Percentiles rank a stretch among this genome's conserved stretches.
Evolutionary conservation across 495 filamentous ascomycete species (phyloP).

Genomic region (Hypoxylon perforatum): DNA sequence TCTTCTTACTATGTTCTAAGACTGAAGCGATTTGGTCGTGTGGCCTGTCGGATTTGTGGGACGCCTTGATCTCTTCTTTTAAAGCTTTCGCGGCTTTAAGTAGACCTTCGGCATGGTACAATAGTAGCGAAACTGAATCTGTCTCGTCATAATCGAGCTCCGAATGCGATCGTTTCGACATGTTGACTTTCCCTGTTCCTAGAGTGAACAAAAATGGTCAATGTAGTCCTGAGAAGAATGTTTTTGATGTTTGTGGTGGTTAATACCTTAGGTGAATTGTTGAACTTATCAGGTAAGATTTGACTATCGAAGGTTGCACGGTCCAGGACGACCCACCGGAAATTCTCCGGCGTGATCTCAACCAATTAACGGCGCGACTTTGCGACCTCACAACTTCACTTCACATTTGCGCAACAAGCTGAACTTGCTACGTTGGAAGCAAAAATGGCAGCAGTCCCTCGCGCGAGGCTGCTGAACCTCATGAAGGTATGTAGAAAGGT

Average conservation of each 20-base stretch:
- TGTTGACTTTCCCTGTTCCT: constrained; percentile 8
- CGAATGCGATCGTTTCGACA: constrained; percentile 45
- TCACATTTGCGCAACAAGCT: constrained; percentile 9
- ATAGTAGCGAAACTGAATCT: constrained; percentile 25
- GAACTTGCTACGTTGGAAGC: constrained; percentile 18
- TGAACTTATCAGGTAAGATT: neutral
- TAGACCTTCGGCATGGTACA: constrained; percentile 48
- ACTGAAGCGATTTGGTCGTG: constrained; percentile 31
- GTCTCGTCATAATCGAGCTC: constrained; percentile 31
- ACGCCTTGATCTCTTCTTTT: constrained; percentile 43
- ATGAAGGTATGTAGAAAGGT: constrained; percentile 70
- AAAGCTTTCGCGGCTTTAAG: constrained; percentile 42
- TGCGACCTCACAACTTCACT: constrained; percentile 15
- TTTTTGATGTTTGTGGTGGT: neutral
- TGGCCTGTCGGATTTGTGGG: constrained; percentile 12
- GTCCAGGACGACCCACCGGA: constrained; percentile 4
- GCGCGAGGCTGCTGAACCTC: constrained; percentile 77
- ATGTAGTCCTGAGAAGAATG: neutral
- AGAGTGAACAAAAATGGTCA: neutral
- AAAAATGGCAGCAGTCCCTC: constrained; percentile 74
- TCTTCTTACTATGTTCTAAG: constrained; percentile 40
- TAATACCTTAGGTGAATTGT: neutral
- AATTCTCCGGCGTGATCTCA: constrained; percentile 10
- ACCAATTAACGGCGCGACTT: neutral
- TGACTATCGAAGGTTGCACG: neutral